Evolutionary conservation across 2,329 filamentous ascomycete species (phyloP).

Genomic region (Aspergillus hortae): DNA sequence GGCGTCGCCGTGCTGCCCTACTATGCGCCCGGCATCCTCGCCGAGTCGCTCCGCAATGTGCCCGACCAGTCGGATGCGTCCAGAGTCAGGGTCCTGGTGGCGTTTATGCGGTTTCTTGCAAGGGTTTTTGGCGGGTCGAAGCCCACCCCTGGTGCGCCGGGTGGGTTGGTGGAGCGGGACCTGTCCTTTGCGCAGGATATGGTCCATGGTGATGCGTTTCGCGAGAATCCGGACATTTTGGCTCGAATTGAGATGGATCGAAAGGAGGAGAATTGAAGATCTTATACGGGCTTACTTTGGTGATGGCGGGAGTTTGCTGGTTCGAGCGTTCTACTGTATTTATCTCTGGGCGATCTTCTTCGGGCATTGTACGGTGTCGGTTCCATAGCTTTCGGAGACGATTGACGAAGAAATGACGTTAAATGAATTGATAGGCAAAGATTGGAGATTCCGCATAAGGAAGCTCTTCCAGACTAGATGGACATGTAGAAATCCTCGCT

Average conservation of each 20-base stretch:
- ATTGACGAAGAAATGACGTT: no score
- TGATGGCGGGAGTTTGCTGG: no score
- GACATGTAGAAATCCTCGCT: no score
- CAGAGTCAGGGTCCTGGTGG: conserved; percentile 1
- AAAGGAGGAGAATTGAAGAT: not conserved
- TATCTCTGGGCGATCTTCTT: no score
- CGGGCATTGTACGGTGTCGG: no score
- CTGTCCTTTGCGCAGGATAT: conserved; percentile 8
- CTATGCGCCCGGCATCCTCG: conserved; percentile 37
- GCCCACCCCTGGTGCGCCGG: not conserved
- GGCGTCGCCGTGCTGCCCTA: conserved; percentile 35
- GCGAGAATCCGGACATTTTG: conserved; percentile 6
- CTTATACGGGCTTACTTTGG: no score
- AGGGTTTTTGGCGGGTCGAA: conserved; percentile 8
- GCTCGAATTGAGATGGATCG: not conserved
- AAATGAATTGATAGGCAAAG: no score
- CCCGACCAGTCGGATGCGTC: conserved; percentile 11
- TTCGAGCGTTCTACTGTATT: no score
- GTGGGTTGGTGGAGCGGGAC: conserved; percentile 10
- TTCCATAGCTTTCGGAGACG: no score
- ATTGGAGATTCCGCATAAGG: no score
- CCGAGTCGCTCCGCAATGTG: conserved; percentile 23
- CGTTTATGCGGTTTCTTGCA: conserved; percentile 13
- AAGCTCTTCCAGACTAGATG: no score
- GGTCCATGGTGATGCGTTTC: conserved; percentile 10